Conservation (phyloP, 2,329 filamentous ascomycete species). For the Fusarium agapanthi region DNA sequence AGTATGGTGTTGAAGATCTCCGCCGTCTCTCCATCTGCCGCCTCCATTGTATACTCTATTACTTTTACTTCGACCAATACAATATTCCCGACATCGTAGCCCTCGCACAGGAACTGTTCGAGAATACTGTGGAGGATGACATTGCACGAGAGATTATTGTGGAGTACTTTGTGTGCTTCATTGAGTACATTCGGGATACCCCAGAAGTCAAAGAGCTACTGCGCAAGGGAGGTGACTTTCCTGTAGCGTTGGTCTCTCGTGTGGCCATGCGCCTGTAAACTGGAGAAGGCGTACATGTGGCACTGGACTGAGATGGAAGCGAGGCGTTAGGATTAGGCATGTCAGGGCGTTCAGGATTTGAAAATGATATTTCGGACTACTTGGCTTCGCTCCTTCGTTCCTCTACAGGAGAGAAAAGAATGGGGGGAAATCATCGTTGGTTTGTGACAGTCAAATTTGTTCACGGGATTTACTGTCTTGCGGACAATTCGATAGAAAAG, state of each 20-base stretch:
- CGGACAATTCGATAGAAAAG: not conserved
- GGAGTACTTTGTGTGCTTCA: slow-evolving; percentile 33
- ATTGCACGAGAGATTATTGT: slow-evolving; percentile 30
- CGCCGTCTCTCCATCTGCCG: slow-evolving; percentile 25
- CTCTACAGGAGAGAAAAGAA: not conserved
- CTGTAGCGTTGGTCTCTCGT: slow-evolving; percentile 22
- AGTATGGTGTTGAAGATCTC: slow-evolving; percentile 33
- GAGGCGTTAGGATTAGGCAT: slow-evolving; percentile 13
- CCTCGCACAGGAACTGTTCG: slow-evolving; percentile 32
- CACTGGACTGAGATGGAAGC: not conserved
- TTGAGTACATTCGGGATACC: slow-evolving; percentile 24
- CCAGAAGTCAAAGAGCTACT: slow-evolving; percentile 23
- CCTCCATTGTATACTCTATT: slow-evolving; percentile 29
- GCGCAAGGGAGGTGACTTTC: slow-evolving; percentile 32
- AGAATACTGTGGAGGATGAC: slow-evolving; percentile 34
- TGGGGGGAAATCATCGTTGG: not conserved
- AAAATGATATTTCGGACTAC: not conserved
- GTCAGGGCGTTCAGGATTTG: not conserved
- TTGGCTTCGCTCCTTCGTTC: not conserved
- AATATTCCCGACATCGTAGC: slow-evolving; percentile 29
- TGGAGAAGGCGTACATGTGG: not conserved
- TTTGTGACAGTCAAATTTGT: not conserved
- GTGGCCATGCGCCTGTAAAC: slow-evolving; percentile 19
- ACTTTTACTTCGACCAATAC: slow-evolving; percentile 19
- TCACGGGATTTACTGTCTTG: not conserved